Base-by-base conservation (phyloP, 2,329 filamentous ascomycete genomes). In the Beauveria australis region DNA sequence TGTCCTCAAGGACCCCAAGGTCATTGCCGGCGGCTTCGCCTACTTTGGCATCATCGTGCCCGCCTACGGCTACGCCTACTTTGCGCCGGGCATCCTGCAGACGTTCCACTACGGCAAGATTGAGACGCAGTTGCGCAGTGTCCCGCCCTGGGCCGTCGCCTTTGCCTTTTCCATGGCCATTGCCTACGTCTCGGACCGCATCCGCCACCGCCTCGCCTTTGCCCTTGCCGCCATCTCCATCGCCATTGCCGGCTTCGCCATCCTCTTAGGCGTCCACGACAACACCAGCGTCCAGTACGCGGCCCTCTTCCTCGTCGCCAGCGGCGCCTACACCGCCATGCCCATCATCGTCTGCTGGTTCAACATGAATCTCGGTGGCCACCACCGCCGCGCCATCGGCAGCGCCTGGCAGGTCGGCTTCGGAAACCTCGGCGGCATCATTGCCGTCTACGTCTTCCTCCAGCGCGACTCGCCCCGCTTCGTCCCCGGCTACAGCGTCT, bases 261-360 rank as follows among this genome's bases (percentile, higher is more conserved):
- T 93, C 63, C 80, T 96, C 8, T 76, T 95, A 53, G 76, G 78
- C 12, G 83, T 93, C 5, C 88, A 93, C 71, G 74, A 89, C 69
- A 82, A 91, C 70, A 77, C 76, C 0, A 64, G 80, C 14, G 74
- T 90, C 7, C 82, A 94, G 71, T 97, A 96, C 68, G 88, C 79
- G 0, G 89, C 88, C 0, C 80, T 97, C 0, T 96, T 95, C 77
- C 77, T 97, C 37, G 84, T 95, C 54, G 88, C 89, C 2, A 86
- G 86, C 76, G 91, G 91, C 54, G 82, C 84, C 0, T 97, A 95
- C 74, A 86, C 85, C 1, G 90, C 92, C n/a, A 92, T 96, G 88
- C 92, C 93, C 0, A 86, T 96, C 33, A 84, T 92, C 48, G 83
- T 92, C 8, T 92, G 88, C 71, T 92, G 89, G 89, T 92, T 88